Base-by-base conservation (phyloP, 2,329 filamentous ascomycete species). In the Leptographium procerum region DNA sequence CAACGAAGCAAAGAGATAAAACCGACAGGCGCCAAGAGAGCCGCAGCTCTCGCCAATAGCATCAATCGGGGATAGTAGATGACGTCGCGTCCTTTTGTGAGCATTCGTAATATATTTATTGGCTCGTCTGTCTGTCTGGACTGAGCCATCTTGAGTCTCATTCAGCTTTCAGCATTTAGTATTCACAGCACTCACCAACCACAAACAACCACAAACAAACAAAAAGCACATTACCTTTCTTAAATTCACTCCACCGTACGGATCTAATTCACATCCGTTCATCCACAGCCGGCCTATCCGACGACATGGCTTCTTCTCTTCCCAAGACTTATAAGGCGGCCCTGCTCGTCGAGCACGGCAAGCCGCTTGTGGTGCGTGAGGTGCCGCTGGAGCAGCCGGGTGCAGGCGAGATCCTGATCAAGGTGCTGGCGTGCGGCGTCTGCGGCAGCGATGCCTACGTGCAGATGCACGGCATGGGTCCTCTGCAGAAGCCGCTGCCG, bases 391-490 rank as follows among this genome's bases (percentile, higher is more conserved):
- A 78, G 60, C 67, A 74, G 36, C 85, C 86, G 1, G 71, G 75
- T 8, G 67, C 74, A 0, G 77, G 79, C 22, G 75, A 89, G 65
- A 72, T 91, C 3, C 78, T 91, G 29, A 77, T 89, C 69, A 89
- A 89, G 68, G 80, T 89, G 3, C 73, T 84, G 10, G 87, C 87
- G 7, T 88, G 84, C 64, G 87, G 87, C 50, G 80, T 91, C 54
- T 91, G 87, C 69, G 84, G 84, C 68, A 80, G 78, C 0, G 87
- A 90, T 64, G 61, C 71, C 24, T 70, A 69, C 57, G 69, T 80
- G 1, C 73, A 77, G 55, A 52, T 66, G 3, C 82, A 82, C 28
- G 65, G 70, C 5, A 71, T 86, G 50, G 28, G 64, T 69, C 31
- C 34, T 2, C 71, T 86, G 34, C 81, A 80, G 13, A 76, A 80